A percentile compares a stretch with the other conserved stretches of the same genome.
Conservation (phyloP, 371 early-diverging fungal species). For the Funneliformis caledonium region DNA sequence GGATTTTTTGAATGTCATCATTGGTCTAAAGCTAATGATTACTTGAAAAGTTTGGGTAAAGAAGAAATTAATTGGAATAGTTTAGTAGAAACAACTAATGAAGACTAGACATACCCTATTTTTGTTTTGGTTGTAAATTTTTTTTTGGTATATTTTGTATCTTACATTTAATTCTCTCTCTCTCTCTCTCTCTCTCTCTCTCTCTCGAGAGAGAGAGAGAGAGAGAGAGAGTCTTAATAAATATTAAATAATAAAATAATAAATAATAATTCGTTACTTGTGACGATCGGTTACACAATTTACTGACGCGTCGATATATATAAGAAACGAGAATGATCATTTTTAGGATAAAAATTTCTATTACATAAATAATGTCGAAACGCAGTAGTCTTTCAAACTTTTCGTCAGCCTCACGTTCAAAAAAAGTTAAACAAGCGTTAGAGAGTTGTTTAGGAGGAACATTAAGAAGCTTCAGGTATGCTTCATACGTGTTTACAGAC, state of each 20-base stretch:
- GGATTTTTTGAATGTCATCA: slow-evolving; percentile 93
- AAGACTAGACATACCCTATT: no score
- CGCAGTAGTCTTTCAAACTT: not conserved
- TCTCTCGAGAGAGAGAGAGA: no score
- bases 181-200: no score
- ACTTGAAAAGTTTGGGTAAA: slow-evolving; percentile 68
- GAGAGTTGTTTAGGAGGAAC: slow-evolving; percentile 17
- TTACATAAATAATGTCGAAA: not conserved
- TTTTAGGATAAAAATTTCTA: not conserved
- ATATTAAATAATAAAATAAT: no score
- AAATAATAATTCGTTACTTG: no score
- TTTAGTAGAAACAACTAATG: slow-evolving; percentile 43
- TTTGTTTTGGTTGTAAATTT: no score
- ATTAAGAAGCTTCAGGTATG: slow-evolving; percentile 16
- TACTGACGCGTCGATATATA: no score
- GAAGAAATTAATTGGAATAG: slow-evolving; percentile 79
- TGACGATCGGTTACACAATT: no score
- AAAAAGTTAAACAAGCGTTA: slow-evolving; percentile 6
- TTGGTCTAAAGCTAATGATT: slow-evolving; percentile 94
- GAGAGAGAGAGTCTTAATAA: no score
- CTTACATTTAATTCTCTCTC: no score
- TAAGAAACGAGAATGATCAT: not conserved
- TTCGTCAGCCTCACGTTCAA: not conserved
- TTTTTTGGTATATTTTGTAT: no score
- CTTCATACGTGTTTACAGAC: not conserved